phyloP scores from a whole-genome alignment of 768 basidiomycete species.

The Lactifluus volemus region DNA sequence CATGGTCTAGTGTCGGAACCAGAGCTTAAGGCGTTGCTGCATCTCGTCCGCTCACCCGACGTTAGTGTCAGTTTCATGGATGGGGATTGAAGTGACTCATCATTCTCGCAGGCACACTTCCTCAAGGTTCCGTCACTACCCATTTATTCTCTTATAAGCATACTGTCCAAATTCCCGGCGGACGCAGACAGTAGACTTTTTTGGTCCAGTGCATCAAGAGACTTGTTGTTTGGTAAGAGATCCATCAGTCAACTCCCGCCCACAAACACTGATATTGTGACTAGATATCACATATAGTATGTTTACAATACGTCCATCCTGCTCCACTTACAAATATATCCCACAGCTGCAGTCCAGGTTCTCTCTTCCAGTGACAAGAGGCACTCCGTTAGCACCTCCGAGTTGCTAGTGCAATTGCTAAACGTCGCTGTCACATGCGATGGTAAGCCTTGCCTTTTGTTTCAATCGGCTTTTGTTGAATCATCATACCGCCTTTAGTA shows the following conservation, averaged over 20 bases:
- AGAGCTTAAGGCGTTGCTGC: conserved; percentile 57
- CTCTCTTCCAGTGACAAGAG: conserved; percentile 15
- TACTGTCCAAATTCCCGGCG: conserved; percentile 69
- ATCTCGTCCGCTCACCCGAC: conserved; percentile 70
- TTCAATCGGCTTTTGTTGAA: neutral
- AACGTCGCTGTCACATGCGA: conserved; percentile 14
- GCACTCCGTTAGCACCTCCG: conserved; percentile 6
- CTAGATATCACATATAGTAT: conserved; percentile 17
- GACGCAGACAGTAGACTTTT: conserved; percentile 71
- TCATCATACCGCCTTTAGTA: neutral
- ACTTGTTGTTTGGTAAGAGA: conserved; percentile 56
- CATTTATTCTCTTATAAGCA: conserved; percentile 67
- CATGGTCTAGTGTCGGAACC: conserved; percentile 55
- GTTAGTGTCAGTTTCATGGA: conserved; percentile 35
- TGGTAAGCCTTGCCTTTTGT: neutral
- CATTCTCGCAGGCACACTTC: conserved; percentile 58
- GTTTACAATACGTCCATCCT: neutral
- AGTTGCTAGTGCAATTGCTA: conserved; percentile 15
- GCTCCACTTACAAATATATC: conserved; percentile 1
- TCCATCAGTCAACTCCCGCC: neutral
- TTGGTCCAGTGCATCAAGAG: conserved; percentile 55
- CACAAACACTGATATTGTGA: neutral
- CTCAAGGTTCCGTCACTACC: conserved; percentile 78
- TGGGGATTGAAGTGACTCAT: neutral
- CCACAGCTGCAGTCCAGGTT: conserved; percentile 15